Percentiles rank a stretch among this genome's conserved stretches.
Evolutionary conservation across 306 rosid genomes (phyloP).

Genomic region (Trifolium dubium): DNA sequence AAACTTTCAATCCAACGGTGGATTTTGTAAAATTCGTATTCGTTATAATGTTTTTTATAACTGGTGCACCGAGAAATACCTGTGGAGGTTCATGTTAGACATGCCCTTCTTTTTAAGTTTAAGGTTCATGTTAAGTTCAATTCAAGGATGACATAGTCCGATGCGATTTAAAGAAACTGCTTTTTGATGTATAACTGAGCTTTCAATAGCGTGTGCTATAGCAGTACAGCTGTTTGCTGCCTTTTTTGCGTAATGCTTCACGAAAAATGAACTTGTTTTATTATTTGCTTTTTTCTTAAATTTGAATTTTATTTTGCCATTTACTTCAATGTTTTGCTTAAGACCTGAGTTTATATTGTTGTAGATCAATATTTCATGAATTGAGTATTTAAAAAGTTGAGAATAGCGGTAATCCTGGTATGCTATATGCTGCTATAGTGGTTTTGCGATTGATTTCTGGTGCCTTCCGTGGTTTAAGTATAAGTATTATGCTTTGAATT

Average conservation of each 20-base stretch:
- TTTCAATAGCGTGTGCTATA: background rate
- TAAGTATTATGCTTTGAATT: background rate
- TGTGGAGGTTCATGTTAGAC: too few relatives aligned
- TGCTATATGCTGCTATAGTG: background rate
- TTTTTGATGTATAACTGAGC: background rate
- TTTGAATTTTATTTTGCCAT: background rate
- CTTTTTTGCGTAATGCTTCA: background rate
- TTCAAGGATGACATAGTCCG: background rate
- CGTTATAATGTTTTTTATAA: too few relatives aligned
- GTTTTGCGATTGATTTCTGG: background rate
- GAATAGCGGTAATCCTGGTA: background rate
- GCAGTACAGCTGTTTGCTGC: background rate
- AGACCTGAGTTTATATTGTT: background rate
- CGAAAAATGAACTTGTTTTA: background rate
- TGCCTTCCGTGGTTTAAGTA: slow-evolving; percentile 7
- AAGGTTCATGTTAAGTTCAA: background rate
- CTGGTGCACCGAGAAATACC: too few relatives aligned
- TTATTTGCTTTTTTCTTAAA: background rate
- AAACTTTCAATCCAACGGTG: too few relatives aligned
- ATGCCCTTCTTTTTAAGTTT: too few relatives aligned
- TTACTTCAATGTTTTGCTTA: background rate
- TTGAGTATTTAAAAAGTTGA: background rate
- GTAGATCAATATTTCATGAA: background rate
- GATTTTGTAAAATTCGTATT: too few relatives aligned
- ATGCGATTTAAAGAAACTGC: background rate